phyloP scores from a whole-genome alignment of 2,329 filamentous ascomycete genomes.

The Cladosporium velox region DNA sequence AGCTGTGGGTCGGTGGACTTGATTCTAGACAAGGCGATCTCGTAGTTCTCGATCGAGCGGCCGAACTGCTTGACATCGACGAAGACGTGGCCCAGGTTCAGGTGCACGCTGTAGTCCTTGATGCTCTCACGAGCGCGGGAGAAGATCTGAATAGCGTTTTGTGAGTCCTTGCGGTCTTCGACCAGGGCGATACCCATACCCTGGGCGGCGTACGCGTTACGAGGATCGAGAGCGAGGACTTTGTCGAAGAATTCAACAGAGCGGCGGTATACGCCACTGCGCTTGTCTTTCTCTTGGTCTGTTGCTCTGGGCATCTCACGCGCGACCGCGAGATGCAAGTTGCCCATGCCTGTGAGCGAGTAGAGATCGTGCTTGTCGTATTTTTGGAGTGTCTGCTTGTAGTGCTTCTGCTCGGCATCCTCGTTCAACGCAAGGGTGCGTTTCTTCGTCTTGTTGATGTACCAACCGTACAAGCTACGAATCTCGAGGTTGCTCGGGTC shows the following conservation, averaged over 20 bases:
- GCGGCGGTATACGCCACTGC: constrained; percentile 81
- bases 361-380: constrained; percentile 99
- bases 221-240: constrained; percentile 88
- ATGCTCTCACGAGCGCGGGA: constrained; percentile 88
- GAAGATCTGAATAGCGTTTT: constrained; percentile 80
- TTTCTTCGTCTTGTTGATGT: constrained; percentile 85
- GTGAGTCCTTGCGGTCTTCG: constrained; percentile 90
- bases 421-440: constrained; percentile 77
- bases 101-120: constrained; percentile 81
- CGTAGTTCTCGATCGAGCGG: constrained; percentile 92
- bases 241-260: constrained; percentile 99
- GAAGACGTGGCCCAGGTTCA: constrained; percentile 93
- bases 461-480: constrained; percentile 92
- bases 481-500: constrained; percentile 87
- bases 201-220: constrained; percentile 94
- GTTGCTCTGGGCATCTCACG: constrained; percentile 92
- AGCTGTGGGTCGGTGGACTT: constrained; percentile 77
- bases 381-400: constrained; percentile 92
- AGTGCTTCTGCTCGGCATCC: constrained; percentile 88
- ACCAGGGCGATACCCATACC: constrained; percentile 91
- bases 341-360: constrained; percentile 94
- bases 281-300: constrained; percentile 87
- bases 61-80: constrained; percentile 86
- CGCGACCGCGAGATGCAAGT: constrained; percentile 83
- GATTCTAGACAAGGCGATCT: constrained; percentile 77